Conservation (phyloP, 1,284 basidiomycete genomes). For the Xerocomus minutiporus region DNA sequence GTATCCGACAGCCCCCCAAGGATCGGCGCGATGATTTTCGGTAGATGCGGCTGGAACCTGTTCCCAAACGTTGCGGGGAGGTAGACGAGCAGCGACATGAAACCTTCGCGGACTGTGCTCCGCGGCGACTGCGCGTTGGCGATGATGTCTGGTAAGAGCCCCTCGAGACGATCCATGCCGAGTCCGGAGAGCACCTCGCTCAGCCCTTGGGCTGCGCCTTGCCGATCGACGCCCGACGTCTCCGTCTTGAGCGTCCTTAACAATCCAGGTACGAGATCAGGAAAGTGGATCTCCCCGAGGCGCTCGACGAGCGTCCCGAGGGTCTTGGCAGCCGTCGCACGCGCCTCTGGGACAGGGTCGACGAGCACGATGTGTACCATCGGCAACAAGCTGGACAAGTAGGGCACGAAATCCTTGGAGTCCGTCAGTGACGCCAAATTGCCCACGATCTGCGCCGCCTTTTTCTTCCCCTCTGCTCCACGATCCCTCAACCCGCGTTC, state of each 20-base stretch:
- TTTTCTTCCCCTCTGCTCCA: conserved; percentile 91
- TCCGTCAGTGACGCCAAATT: conserved; percentile 95
- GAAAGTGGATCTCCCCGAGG: conserved; percentile 93
- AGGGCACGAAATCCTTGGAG: conserved; percentile 95
- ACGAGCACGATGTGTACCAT: conserved; percentile 91
- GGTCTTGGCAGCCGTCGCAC: conserved; percentile 95
- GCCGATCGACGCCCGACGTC: conserved; percentile 92
- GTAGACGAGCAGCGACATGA: conserved; percentile 97
- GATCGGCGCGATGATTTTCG: conserved; percentile 92
- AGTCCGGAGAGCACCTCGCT: conserved; percentile 94
- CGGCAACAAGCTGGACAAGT: conserved; percentile 84
- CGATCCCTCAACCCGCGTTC: conserved; percentile 92
- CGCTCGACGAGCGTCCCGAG: conserved; percentile 97
- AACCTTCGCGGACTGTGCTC: conserved; percentile 93
- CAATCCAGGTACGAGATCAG: conserved; percentile 89
- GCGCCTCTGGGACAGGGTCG: conserved; percentile 94
- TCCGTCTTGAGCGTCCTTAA: conserved; percentile 90
- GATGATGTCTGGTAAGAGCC: conserved; percentile 91
- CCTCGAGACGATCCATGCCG: conserved; percentile 96
- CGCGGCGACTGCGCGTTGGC: conserved; percentile 86
- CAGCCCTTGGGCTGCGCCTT: conserved; percentile 96
- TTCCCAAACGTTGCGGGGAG: conserved; percentile 94
- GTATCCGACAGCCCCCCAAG: conserved; percentile 89
- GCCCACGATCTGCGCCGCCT: conserved; percentile 95
- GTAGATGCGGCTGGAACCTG: conserved; percentile 93